Conservation (phyloP, 495 filamentous ascomycete genomes). For the Sporormia fimetaria region DNA sequence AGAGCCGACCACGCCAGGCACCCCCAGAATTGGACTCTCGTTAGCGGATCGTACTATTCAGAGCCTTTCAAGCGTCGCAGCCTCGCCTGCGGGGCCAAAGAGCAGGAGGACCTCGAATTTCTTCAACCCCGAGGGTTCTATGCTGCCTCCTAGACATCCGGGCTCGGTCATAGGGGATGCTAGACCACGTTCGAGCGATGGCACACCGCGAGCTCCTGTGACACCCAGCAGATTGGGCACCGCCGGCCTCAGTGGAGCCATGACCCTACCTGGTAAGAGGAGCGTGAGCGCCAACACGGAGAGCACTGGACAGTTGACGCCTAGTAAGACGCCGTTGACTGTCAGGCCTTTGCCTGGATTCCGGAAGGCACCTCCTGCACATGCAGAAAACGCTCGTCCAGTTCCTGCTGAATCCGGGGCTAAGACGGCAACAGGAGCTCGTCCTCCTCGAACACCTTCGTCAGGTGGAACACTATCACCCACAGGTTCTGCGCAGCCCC, state of each 20-base stretch:
- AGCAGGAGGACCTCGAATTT: constrained; percentile 48
- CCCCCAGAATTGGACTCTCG: constrained; percentile 38
- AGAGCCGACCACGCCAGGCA: constrained; percentile 11
- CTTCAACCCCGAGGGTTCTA: constrained; percentile 47
- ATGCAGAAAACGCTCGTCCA: constrained; percentile 35
- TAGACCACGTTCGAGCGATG: constrained; percentile 41
- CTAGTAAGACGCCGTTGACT: constrained; percentile 9
- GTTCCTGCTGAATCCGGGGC: constrained; percentile 33
- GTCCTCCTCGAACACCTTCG: constrained; percentile 45
- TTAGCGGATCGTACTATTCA: constrained; percentile 60
- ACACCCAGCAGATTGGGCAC: constrained; percentile 10
- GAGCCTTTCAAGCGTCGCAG: constrained; percentile 51
- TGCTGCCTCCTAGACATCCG: constrained; percentile 45
- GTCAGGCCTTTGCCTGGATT: background rate
- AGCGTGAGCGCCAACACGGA: constrained; percentile 27
- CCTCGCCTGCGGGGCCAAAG: constrained; percentile 46
- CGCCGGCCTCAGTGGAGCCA: constrained; percentile 7
- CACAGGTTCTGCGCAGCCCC: constrained; percentile 45
- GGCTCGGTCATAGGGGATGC: constrained; percentile 42
- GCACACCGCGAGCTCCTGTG: constrained; percentile 34
- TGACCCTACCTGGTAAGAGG: constrained; percentile 24
- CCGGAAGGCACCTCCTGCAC: constrained; percentile 14
- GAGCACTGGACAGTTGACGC: constrained; percentile 2
- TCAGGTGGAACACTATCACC: constrained; percentile 43
- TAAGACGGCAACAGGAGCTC: constrained; percentile 40